Conservation (phyloP, 768 basidiomycete genomes). For the Sporobolomyces roseus region DNA sequence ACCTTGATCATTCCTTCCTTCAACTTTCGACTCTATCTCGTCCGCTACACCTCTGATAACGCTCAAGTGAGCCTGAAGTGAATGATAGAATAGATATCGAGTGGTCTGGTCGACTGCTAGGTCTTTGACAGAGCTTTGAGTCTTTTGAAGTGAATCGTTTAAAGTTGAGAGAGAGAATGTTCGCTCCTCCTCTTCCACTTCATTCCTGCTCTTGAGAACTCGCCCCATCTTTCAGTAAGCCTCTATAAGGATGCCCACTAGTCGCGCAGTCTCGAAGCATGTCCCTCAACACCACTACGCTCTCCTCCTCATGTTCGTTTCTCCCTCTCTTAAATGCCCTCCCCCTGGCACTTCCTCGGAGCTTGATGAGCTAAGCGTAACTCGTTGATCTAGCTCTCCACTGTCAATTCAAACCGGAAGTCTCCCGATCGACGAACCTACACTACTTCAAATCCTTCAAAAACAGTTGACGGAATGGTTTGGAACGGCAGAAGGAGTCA, state of each 20-base stretch:
- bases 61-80: too few species aligned
- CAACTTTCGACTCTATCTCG: background rate
- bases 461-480: constrained; percentile 6
- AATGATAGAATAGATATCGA: too few species aligned
- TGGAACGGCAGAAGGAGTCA: constrained; percentile 26
- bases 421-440: background rate
- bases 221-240: too few species aligned
- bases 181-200: too few species aligned
- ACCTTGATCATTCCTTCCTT: background rate
- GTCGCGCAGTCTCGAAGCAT: constrained; percentile 2
- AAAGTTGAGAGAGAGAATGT: too few species aligned
- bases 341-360: too few species aligned
- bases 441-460: background rate
- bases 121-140: too few species aligned
- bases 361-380: too few species aligned
- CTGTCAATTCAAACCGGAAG: background rate
- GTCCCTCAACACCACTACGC: constrained; percentile 17
- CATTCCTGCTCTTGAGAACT: too few species aligned
- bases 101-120: too few species aligned
- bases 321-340: background rate
- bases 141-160: too few species aligned
- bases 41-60: background rate
- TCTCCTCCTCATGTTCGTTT: constrained; percentile 15
- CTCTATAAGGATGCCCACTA: too few species aligned
- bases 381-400: background rate